These are phyloP conservation scores for Caryopteris hybrid DNA, from an alignment of 305 asterid genomes.

Conservation along the genomic window DNA sequence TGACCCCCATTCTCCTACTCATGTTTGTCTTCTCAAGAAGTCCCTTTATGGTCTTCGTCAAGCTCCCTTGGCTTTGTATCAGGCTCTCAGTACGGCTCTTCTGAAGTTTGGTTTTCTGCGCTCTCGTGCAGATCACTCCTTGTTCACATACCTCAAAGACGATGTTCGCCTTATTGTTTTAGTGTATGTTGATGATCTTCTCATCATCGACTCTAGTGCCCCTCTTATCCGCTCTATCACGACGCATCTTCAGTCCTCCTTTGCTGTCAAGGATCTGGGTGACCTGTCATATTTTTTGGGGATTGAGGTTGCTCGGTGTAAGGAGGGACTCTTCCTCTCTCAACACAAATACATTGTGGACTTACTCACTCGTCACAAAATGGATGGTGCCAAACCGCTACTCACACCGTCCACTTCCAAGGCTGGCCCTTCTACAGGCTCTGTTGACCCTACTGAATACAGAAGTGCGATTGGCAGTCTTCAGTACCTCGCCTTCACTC, in stretches of 20 bases:
- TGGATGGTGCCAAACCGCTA: not conserved
- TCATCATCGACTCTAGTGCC: not conserved
- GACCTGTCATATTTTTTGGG: not conserved
- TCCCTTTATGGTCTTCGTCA: not conserved
- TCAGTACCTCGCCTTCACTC: too few species aligned
- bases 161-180: not conserved
- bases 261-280: not conserved
- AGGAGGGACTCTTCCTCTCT: not conserved
- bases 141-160: not conserved
- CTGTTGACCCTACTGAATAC: not conserved
- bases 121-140: not conserved
- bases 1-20: not conserved
- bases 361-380: not conserved
- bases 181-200: not conserved
- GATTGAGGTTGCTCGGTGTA: not conserved
- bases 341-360: not conserved
- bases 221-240: not conserved
- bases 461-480: too few species aligned
- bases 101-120: not conserved
- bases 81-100: not conserved
- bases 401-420: not conserved
- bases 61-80: not conserved
- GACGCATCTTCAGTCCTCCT: not conserved
- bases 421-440: not conserved
- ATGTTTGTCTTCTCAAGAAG: not conserved